Evolutionary conservation across 345 rosid species (phyloP).

Genomic region (Moringa oleifera): DNA sequence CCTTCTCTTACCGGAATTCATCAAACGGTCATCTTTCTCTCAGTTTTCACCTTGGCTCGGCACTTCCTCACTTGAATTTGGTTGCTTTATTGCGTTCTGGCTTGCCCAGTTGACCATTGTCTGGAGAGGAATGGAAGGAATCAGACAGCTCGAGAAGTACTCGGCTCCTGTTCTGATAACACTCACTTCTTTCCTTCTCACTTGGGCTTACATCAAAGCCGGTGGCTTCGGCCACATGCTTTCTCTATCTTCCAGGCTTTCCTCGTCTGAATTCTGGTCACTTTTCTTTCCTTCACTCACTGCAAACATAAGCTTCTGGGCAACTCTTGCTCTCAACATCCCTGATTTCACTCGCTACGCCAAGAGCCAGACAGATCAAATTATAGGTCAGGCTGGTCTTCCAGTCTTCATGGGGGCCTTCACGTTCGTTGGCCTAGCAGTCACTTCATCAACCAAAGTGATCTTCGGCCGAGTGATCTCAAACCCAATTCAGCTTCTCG

Average conservation of each 20-base stretch:
- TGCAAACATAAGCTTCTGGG: slow-evolving; percentile 96
- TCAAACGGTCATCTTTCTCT: slow-evolving; percentile 43
- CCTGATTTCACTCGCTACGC: slow-evolving; percentile 89
- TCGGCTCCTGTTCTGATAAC: slow-evolving; percentile 67
- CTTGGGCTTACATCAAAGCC: slow-evolving; percentile 77
- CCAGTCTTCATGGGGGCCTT: slow-evolving; percentile 89
- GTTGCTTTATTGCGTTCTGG: slow-evolving; percentile 82
- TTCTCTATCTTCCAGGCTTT: slow-evolving; percentile 53
- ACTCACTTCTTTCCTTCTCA: slow-evolving; percentile 62
- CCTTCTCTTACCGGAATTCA: slow-evolving; percentile 56
- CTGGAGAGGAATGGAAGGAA: slow-evolving; percentile 84
- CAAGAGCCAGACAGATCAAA: slow-evolving; percentile 65
- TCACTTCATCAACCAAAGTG: slow-evolving; percentile 64
- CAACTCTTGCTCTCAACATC: slow-evolving; percentile 81
- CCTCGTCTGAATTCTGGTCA: slow-evolving; percentile 69
- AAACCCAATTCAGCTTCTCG: slow-evolving; percentile 71
- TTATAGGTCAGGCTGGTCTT: slow-evolving; percentile 75
- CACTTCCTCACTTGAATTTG: slow-evolving; percentile 78
- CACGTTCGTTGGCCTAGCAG: slow-evolving; percentile 83
- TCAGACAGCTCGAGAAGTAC: slow-evolving; percentile 71
- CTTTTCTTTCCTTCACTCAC: slow-evolving; percentile 87
- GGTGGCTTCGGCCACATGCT: slow-evolving; percentile 80
- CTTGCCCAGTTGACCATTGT: slow-evolving; percentile 60
- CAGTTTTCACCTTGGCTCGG: slow-evolving; percentile 66
- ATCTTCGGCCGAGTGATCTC: slow-evolving; percentile 80